These are phyloP conservation scores for Coemansia furcata DNA, from an alignment of 192 early-diverging fungal species.

Conservation along the genomic window DNA sequence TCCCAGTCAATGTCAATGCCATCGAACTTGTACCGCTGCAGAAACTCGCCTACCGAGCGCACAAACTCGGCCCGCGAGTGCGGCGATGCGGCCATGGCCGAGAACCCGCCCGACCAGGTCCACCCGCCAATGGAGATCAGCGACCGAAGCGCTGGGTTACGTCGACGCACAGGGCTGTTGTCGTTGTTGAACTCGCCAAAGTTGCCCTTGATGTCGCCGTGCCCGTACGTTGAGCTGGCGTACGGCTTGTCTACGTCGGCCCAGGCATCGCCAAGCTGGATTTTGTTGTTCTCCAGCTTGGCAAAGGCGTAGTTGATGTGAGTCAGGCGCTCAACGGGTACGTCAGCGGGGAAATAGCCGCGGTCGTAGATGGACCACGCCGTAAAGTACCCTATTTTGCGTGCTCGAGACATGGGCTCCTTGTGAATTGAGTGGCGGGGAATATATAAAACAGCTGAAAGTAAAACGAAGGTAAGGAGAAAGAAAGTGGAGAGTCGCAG, in stretches of 20 bases:
- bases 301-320: slow-evolving; percentile 82
- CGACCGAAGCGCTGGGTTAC: slow-evolving; percentile 67
- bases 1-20: slow-evolving; percentile 77
- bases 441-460: slow-evolving; percentile 28
- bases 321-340: slow-evolving; percentile 67
- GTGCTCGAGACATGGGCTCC: slow-evolving; percentile 17
- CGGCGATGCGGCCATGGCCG: slow-evolving; percentile 56
- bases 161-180: slow-evolving; percentile 40
- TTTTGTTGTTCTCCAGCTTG: slow-evolving; percentile 62
- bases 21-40: slow-evolving; percentile 51
- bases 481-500: slow-evolving; percentile 12
- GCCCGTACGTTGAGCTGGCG: slow-evolving; percentile 44
- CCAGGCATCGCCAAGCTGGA: slow-evolving; percentile 72
- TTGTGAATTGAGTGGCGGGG: slow-evolving; percentile 1
- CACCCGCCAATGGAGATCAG: slow-evolving; percentile 78
- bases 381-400: slow-evolving; percentile 54
- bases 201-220: slow-evolving; percentile 63
- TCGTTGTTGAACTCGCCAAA: slow-evolving; percentile 63
- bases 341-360: slow-evolving; percentile 59
- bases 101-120: slow-evolving; percentile 72
- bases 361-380: slow-evolving; percentile 73
- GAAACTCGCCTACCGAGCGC: slow-evolving; percentile 45
- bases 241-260: slow-evolving; percentile 73
- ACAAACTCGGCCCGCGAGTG: slow-evolving; percentile 61
- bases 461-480: slow-evolving; percentile 15